Percentiles rank a stretch among this genome's conserved stretches.
Evolutionary conservation across 2,329 filamentous ascomycete genomes (phyloP).

Genomic region (Colletotrichum tofieldiae): DNA sequence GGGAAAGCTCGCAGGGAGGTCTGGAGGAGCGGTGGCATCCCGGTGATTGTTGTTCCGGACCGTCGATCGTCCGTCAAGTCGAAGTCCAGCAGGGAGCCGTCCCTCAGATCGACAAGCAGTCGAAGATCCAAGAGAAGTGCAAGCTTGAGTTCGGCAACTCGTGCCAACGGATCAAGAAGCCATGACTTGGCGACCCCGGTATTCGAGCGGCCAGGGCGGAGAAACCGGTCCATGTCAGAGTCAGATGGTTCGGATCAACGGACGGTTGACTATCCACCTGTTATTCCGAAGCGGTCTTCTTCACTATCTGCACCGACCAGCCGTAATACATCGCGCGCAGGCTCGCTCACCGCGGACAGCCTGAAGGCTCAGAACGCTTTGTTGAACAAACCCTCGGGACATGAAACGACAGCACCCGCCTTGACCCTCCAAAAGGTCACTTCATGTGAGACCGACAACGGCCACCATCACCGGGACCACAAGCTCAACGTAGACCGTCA

Average conservation of each 20-base stretch:
- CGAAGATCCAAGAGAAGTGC: slow-evolving; percentile 67
- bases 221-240: slow-evolving; percentile 61
- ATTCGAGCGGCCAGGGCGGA: slow-evolving; percentile 60
- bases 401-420: slow-evolving; percentile 48
- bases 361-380: slow-evolving; percentile 68
- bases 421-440: slow-evolving; percentile 51
- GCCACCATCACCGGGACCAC: slow-evolving; percentile 47
- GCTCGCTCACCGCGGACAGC: slow-evolving; percentile 72
- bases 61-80: slow-evolving; percentile 69
- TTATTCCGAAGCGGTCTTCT: slow-evolving; percentile 70
- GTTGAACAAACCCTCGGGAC: slow-evolving; percentile 40
- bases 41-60: slow-evolving; percentile 74
- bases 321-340: slow-evolving; percentile 68
- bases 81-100: slow-evolving; percentile 67
- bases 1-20: slow-evolving; percentile 71
- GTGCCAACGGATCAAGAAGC: slow-evolving; percentile 58
- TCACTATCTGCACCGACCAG: slow-evolving; percentile 76
- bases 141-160: slow-evolving; percentile 65
- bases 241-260: slow-evolving; percentile 67
- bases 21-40: slow-evolving; percentile 72
- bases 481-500: slow-evolving; percentile 64
- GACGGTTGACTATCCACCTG: slow-evolving; percentile 74
- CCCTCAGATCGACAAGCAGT: slow-evolving; percentile 74
- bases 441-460: slow-evolving; percentile 55
- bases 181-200: slow-evolving; percentile 59